Evolutionary conservation across 495 filamentous ascomycete genomes (phyloP).

Genomic region (Neurospora terricola): DNA sequence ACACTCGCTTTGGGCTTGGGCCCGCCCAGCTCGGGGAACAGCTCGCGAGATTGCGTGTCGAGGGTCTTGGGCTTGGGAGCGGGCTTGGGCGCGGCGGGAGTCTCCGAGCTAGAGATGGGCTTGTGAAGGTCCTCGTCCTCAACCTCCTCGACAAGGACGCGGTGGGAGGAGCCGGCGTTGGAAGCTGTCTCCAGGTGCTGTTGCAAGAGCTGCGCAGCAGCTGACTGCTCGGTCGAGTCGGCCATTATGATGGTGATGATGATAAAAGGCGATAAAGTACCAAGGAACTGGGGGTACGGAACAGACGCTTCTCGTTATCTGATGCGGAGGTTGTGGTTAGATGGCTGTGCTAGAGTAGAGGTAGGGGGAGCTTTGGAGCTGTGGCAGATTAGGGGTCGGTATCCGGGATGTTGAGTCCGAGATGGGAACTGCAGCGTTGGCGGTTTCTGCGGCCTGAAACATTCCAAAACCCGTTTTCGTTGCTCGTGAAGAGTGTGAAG

Average conservation of each 20-base stretch:
- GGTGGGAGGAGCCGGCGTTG: slow-evolving; percentile 49
- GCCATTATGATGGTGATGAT: slow-evolving; percentile 12
- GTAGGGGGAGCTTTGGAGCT: not conserved
- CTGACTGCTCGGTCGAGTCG: slow-evolving; percentile 34
- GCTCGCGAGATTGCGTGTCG: slow-evolving; percentile 77
- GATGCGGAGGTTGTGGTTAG: not conserved
- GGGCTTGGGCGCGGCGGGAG: slow-evolving; percentile 43
- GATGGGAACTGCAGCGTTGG: not conserved
- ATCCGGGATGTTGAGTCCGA: not conserved
- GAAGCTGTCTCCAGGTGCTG: slow-evolving; percentile 41
- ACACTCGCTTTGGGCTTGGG: slow-evolving; percentile 48
- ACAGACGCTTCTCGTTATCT: not conserved
- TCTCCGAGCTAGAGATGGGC: slow-evolving; percentile 22
- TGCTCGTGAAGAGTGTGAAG: not conserved
- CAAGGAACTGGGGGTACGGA: not conserved
- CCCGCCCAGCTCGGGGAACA: slow-evolving; percentile 80
- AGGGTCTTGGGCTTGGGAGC: slow-evolving; percentile 56
- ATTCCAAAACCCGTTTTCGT: not conserved
- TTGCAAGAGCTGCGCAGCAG: slow-evolving; percentile 68
- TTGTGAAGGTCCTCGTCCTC: slow-evolving; percentile 64
- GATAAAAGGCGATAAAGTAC: not conserved
- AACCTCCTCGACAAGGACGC: slow-evolving; percentile 65
- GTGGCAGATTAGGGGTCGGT: not conserved
- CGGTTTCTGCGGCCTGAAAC: not conserved
- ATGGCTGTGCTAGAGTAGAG: not conserved